Base-by-base conservation (phyloP, 371 early-diverging fungal species). In the Mucor circinelloides region DNA sequence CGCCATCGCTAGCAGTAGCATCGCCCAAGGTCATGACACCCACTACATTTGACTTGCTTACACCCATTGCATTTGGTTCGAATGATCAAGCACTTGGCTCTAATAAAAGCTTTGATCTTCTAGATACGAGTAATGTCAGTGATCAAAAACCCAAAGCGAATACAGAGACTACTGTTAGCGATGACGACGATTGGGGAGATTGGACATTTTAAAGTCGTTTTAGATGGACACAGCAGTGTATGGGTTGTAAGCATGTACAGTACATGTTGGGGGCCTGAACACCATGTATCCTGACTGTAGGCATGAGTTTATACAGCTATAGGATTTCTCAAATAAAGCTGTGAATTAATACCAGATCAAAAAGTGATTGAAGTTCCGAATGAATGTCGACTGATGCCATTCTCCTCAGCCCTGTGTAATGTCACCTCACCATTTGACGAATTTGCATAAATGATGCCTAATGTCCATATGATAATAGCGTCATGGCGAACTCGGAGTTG, bases 101-200 rank as follows among this genome's bases (percentile, higher is more conserved):
- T n/a, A n/a, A n/a, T n/a, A n/a, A n/a, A n/a, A n/a, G n/a, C n/a
- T n/a, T n/a, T n/a, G n/a, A n/a, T n/a, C n/a, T n/a, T n/a, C n/a
- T n/a, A n/a, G n/a, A n/a, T n/a, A n/a, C n/a, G n/a, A n/a, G n/a
- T n/a, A 40, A 19, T 46, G n/a, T 19, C 1, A 25, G 27, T 19
- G 25, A 23, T 25, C 21, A 40, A 34, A 12, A 40, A 5, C 3
- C 58, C 3, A 57, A 34, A 34, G 0, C 25, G 23, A 23, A 44
- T 40, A 15, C 36, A 59, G 2, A 38, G 27, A 27, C 28, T n/a
- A 44, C 25, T 27, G 25, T 21, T 34, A 23, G 10, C 38, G 57
- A 64, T 27, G 57, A 55, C 15, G 56, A 55, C 7, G 56, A 64
- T 5, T 64, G 64, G 63, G 63, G 63, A 36, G 64, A 64, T 30